Conservation (phyloP, 192 early-diverging fungal genomes). For the Gigaspora rosea region DNA sequence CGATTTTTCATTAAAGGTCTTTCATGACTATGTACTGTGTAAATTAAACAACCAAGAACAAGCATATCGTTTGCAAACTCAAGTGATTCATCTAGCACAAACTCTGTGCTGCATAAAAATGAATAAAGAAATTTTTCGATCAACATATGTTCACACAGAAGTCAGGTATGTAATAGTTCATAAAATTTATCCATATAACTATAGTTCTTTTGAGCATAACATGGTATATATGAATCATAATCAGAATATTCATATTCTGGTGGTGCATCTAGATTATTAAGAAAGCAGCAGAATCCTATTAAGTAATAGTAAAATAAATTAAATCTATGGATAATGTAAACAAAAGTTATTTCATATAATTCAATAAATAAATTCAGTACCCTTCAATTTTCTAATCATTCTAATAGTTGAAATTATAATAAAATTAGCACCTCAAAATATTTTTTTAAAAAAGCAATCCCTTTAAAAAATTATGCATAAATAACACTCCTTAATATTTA, state of each 20-base stretch:
- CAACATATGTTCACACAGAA: background rate
- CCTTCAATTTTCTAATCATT: constrained; percentile 84
- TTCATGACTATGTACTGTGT: constrained; percentile 70
- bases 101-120: constrained; percentile 58
- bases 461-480: no score
- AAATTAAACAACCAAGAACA: constrained; percentile 76
- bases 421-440: no score
- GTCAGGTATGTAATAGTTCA: background rate
- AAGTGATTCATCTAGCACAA: constrained; percentile 58
- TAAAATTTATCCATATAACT: constrained; percentile 49
- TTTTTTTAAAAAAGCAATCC: no score
- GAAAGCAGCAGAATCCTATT: constrained; percentile 59
- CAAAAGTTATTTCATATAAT: no score
- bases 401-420: constrained; percentile 27
- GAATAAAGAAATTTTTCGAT: background rate
- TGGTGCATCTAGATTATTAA: constrained; percentile 44
- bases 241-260: constrained; percentile 45
- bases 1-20: constrained; percentile 60
- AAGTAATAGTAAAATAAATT: background rate
- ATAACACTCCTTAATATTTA: constrained; percentile 64
- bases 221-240: constrained; percentile 60
- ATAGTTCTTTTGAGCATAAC: constrained; percentile 58
- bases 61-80: constrained; percentile 70
- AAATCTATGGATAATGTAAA: background rate
- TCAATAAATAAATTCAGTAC: constrained; percentile 29